Evolutionary conservation across 2,329 filamentous ascomycete genomes (phyloP).

Genomic region (Colletotrichum incanum): DNA sequence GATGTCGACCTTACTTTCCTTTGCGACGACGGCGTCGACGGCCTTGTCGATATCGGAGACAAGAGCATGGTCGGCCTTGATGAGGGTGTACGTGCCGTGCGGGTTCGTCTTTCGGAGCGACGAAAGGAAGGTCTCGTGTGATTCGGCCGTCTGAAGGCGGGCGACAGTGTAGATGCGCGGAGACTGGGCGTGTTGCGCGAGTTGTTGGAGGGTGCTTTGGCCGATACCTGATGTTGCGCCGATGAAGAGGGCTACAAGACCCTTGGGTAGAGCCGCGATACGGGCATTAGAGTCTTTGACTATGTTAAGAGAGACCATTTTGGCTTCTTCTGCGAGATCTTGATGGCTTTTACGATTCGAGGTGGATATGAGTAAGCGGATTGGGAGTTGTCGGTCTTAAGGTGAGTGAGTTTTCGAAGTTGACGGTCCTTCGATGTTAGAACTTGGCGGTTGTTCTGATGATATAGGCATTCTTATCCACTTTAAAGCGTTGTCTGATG

Average conservation of each 20-base stretch:
- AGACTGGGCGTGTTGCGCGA: conserved; percentile 56
- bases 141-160: conserved; percentile 55
- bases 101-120: conserved; percentile 61
- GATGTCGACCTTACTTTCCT: conserved; percentile 62
- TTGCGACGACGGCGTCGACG: conserved; percentile 60
- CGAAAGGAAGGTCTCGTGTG: conserved; percentile 52
- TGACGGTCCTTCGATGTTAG: no score
- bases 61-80: conserved; percentile 65
- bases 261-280: conserved; percentile 15
- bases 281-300: conserved; percentile 39
- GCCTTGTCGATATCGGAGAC: conserved; percentile 66
- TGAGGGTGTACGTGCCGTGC: conserved; percentile 61
- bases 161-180: conserved; percentile 69
- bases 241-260: conserved; percentile 64
- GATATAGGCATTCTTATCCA: no score
- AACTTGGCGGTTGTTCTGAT: no score
- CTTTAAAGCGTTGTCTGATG: no score
- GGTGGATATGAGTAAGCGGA: no score
- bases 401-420: no score
- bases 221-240: conserved; percentile 72
- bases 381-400: no score
- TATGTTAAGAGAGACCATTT: conserved; percentile 37
- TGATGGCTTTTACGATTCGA: no score
- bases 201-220: conserved; percentile 61
- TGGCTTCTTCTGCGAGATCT: neutral